phyloP scores from a whole-genome alignment of 371 early-diverging fungal genomes.

The Apophysomyces variabilis region DNA sequence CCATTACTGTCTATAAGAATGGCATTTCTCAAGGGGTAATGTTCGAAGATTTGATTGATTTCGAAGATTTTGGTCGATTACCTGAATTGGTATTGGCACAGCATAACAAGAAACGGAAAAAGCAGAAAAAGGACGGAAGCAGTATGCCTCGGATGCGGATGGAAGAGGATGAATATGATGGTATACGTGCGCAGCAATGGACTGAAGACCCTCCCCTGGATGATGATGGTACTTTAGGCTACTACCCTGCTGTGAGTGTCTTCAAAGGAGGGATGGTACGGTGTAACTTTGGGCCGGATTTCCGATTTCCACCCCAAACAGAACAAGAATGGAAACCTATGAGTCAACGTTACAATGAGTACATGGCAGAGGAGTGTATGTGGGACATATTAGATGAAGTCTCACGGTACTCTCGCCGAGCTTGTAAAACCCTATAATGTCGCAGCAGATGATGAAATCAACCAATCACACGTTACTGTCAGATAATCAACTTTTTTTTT shows the following conservation, averaged over 20 bases:
- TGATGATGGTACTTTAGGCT: slow-evolving; percentile 74
- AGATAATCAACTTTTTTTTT: slow-evolving; percentile 4
- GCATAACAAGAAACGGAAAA: slow-evolving; percentile 45
- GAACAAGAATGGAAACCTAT: slow-evolving; percentile 65
- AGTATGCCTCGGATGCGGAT: slow-evolving; percentile 20
- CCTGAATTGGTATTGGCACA: slow-evolving; percentile 45
- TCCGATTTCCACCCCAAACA: slow-evolving; percentile 61
- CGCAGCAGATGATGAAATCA: background rate
- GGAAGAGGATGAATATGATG: slow-evolving; percentile 39
- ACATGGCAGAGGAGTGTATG: slow-evolving; percentile 66
- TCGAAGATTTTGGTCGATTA: slow-evolving; percentile 52
- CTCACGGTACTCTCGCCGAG: slow-evolving; percentile 26
- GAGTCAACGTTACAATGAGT: slow-evolving; percentile 63
- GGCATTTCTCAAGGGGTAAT: slow-evolving; percentile 68
- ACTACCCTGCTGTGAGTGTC: slow-evolving; percentile 71
- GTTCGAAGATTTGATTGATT: slow-evolving; percentile 64
- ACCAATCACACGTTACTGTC: background rate
- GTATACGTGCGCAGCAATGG: slow-evolving; percentile 43
- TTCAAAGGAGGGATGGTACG: slow-evolving; percentile 69
- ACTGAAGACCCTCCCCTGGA: slow-evolving; percentile 56
- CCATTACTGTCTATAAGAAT: slow-evolving; percentile 69
- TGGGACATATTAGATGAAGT: slow-evolving; percentile 74
- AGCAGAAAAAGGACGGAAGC: slow-evolving; percentile 32
- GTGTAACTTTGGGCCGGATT: slow-evolving; percentile 72
- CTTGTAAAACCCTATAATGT: background rate